phyloP scores from a whole-genome alignment of 495 filamentous ascomycete genomes.

The Annulohypoxylon stygium region DNA sequence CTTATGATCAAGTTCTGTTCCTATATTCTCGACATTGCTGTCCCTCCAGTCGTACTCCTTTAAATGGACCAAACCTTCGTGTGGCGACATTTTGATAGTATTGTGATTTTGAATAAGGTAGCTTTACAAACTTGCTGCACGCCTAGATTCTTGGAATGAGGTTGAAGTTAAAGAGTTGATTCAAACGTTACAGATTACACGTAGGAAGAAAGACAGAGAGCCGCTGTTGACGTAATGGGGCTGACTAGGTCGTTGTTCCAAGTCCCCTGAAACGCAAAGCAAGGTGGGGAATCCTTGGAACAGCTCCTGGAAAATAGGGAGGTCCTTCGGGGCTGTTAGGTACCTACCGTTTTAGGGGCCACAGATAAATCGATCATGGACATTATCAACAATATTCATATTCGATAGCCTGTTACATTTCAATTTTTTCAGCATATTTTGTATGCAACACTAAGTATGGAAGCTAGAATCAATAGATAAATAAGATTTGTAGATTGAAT shows the following conservation, averaged over 20 bases:
- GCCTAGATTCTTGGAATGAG: not conserved
- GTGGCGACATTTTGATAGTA: slow-evolving; percentile 62
- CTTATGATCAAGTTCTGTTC: slow-evolving; percentile 69
- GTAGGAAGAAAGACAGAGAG: not conserved
- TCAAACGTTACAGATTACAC: not conserved
- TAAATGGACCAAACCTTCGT: slow-evolving; percentile 67
- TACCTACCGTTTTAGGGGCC: not conserved
- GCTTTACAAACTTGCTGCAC: not conserved
- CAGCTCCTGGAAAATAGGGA: too few relatives aligned
- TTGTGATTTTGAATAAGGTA: not conserved
- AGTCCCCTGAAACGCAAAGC: not conserved
- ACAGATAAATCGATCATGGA: not conserved
- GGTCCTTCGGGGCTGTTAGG: too few relatives aligned
- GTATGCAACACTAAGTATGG: not conserved
- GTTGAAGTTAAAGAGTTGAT: not conserved
- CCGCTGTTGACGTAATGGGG: slow-evolving; percentile 32
- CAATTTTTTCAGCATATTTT: too few relatives aligned
- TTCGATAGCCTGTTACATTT: too few relatives aligned
- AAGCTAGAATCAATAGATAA: not conserved
- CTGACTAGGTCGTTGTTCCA: slow-evolving; percentile 8
- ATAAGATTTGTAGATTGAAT: not conserved
- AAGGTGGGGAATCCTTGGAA: too few relatives aligned
- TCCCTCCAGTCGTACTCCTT: slow-evolving; percentile 73
- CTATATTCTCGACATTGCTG: slow-evolving; percentile 73
- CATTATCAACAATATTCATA: not conserved